Conservation (phyloP, 768 basidiomycete genomes). For the Termitomyces sp. region DNA sequence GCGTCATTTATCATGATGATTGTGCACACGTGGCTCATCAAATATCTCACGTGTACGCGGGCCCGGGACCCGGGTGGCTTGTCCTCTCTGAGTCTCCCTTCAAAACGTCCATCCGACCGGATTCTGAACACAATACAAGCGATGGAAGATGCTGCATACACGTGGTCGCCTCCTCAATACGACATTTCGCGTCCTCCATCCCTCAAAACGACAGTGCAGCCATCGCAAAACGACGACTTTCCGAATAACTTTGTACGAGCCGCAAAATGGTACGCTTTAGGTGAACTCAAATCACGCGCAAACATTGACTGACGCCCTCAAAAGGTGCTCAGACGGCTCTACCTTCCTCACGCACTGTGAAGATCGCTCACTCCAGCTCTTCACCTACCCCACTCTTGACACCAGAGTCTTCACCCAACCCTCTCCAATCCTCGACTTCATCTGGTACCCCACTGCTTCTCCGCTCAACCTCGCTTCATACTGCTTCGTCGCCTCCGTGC, state of each 20-base stretch:
- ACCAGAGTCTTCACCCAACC: constrained; percentile 45
- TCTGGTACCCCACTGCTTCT: constrained; percentile 84
- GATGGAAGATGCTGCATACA: neutral
- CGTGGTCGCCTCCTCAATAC: constrained; percentile 18
- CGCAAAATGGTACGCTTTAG: no score
- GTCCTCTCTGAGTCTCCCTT: no score
- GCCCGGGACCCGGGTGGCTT: no score
- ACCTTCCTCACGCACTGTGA: constrained; percentile 68
- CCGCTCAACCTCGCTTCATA: constrained; percentile 54
- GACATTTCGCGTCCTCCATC: constrained; percentile 21
- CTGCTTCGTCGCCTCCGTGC: constrained; percentile 81
- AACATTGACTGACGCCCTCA: no score
- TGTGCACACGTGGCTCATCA: no score
- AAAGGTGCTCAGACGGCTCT: constrained; percentile 66
- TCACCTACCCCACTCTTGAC: constrained; percentile 20
- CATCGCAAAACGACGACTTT: constrained; percentile 20
- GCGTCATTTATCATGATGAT: no score
- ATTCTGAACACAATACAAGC: no score
- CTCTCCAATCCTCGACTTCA: constrained; percentile 70
- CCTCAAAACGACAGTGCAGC: constrained; percentile 4
- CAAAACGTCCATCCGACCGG: no score
- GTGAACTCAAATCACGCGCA: no score
- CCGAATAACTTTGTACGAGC: constrained; percentile 49
- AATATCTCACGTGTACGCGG: no score
- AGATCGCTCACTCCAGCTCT: constrained; percentile 58